Conservation (phyloP, 2,329 filamentous ascomycete genomes). For the Hymenoscyphus salicellus region DNA sequence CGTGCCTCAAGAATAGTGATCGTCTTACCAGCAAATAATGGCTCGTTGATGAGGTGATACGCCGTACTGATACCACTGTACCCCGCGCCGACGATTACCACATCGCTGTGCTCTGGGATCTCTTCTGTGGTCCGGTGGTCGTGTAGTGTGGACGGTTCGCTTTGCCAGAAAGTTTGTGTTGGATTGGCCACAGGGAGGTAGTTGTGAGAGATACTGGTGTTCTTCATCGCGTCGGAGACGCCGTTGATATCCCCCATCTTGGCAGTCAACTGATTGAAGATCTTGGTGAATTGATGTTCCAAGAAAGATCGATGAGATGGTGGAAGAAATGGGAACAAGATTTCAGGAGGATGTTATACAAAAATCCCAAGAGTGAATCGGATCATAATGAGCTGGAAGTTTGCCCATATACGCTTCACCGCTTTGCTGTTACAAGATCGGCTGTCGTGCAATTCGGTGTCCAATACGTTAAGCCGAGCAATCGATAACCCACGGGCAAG, state of each 20-base stretch:
- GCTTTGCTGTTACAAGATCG: neutral
- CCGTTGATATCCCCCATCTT: constrained; percentile 1
- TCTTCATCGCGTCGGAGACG: neutral
- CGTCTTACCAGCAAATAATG: neutral
- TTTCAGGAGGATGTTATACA: neutral
- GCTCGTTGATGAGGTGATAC: constrained; percentile 19
- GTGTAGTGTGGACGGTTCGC: constrained; percentile 21
- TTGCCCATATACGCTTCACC: neutral
- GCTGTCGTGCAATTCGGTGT: neutral
- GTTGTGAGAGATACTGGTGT: constrained; percentile 1
- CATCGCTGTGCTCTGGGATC: constrained; percentile 23
- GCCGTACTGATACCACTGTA: constrained; percentile 22
- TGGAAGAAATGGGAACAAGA: neutral
- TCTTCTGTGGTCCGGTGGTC: constrained; percentile 22
- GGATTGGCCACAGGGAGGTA: constrained; percentile 19
- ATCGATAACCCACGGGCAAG: neutral
- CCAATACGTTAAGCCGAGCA: neutral
- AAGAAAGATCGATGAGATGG: neutral
- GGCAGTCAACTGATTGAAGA: neutral
- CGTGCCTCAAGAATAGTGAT: constrained; percentile 63
- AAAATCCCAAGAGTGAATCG: neutral
- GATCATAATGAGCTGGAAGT: neutral
- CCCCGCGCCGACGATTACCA: constrained; percentile 32
- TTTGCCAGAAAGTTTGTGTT: constrained; percentile 23
- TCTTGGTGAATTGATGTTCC: neutral